phyloP scores from a whole-genome alignment of 2,329 filamentous ascomycete genomes.

The Amesomyces nigricolor region DNA sequence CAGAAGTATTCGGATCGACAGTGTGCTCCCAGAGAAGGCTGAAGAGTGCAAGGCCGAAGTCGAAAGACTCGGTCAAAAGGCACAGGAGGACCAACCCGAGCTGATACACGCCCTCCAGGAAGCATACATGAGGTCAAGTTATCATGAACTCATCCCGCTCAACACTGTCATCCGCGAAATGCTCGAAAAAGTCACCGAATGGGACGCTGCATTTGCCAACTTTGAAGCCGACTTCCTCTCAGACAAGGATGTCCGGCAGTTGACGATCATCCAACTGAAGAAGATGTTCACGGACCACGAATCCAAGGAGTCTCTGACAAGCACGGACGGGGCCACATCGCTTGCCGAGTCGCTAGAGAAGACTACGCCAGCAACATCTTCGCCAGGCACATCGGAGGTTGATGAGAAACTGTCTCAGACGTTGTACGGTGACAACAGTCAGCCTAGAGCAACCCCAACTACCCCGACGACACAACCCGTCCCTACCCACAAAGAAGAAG shows the following conservation, averaged over 20 bases:
- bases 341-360: slow-evolving; percentile 42
- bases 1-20: slow-evolving; percentile 85
- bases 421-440: slow-evolving; percentile 17
- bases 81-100: slow-evolving; percentile 73
- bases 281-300: slow-evolving; percentile 93
- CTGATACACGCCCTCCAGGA: slow-evolving; percentile 76
- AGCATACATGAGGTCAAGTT: slow-evolving; percentile 87
- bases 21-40: slow-evolving; percentile 78
- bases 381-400: slow-evolving; percentile 22
- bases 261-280: slow-evolving; percentile 87
- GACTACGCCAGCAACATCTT: slow-evolving; percentile 36
- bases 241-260: slow-evolving; percentile 88
- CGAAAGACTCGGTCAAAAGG: slow-evolving; percentile 68
- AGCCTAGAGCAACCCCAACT: slow-evolving; percentile 12
- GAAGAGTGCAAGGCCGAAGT: slow-evolving; percentile 79
- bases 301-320: slow-evolving; percentile 67
- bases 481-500: slow-evolving; percentile 20
- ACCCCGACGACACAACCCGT: slow-evolving; percentile 15
- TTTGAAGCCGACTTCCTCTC: slow-evolving; percentile 94
- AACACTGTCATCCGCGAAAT: slow-evolving; percentile 85
- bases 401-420: slow-evolving; percentile 25
- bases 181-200: slow-evolving; percentile 86
- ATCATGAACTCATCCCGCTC: slow-evolving; percentile 93
- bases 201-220: slow-evolving; percentile 84
- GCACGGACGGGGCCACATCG: slow-evolving; percentile 54